Base-by-base conservation (phyloP, 768 basidiomycete genomes). In the Mycena rosella region DNA sequence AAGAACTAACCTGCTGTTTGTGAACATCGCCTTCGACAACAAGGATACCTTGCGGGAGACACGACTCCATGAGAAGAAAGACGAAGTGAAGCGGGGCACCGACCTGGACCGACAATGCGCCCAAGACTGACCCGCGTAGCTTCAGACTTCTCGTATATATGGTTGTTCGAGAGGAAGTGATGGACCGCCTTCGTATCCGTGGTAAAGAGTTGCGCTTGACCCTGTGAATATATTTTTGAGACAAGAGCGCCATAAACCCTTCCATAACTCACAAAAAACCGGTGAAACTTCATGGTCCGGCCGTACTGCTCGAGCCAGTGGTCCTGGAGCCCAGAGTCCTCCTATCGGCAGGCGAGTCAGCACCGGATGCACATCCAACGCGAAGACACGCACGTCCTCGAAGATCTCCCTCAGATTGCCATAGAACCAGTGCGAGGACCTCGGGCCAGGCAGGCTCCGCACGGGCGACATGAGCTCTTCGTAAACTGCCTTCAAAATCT, bases 291-390 rank as follows among this genome's bases (percentile, higher is more conserved):
- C 60, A 88, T 62, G 0, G 84, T 86, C 0, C 67, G 65, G 0
- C 89, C 89, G 67, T 88, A 85, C 65, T 86, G 72, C 36, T 76
- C 71, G 1, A 82, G 68, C 88, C 88, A 89, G 73, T 82, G 70
- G 45, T 85, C 82, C 24, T 83, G 76, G 1, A 83, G 63, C 8
- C 77, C 52, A 36, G 29, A n/a, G 32, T 54, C 18, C 13, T 45
- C 14, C 53, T 54, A 34, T n/a, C n/a, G n/a, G n/a, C 59, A 0
- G 65, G 60, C 17, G 65, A 60, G 11, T 34, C 32, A 34, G 11
- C 11, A 34, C 32, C 32, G 32, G 11, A 76, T 26, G 14, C 2
- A 32, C 24, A 15, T n/a, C 7, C 18, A 49, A 20, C 15, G 36
- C 18, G 17, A 54, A n/a, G 22, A 17, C 9, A 64, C 69, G 48